Base-by-base conservation (phyloP, 2,329 filamentous ascomycete species). In the Aureobasidium sp. region DNA sequence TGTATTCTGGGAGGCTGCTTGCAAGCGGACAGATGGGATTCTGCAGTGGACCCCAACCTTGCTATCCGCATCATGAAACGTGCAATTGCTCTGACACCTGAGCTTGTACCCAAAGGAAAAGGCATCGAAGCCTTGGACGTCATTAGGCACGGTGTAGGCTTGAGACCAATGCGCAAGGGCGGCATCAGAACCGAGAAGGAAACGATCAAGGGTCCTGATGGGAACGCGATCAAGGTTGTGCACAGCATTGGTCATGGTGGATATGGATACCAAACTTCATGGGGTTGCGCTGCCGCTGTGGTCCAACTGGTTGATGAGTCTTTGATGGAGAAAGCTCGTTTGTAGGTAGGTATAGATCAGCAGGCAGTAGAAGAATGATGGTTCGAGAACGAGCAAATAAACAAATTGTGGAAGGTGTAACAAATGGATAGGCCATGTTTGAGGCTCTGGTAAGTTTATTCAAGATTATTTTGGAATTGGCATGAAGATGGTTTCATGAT, bases 1-100 rank as follows among this genome's bases (percentile, higher is more conserved):
- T 94, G 90, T 0, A 81, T 96, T 46, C 78, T 96, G 2, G 92
- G 91, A n/a, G 92, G 92, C 2, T 93, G 87, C 51, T 89, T 95
- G 69, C 87, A 91, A 72, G 84, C 87, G 68, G 82, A 86, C 32
- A 88, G 86, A 69, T 96, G 90, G 90, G 89, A 94, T 67, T 82
- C 85, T 41, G 82, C 87, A 66, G 86, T 88, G 0, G 91, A 96
- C 69, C 87, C 87, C 0, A 90, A 89, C 70, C 80, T 91, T n/a
- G 90, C 91, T 0, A 76, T 82, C 60, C 82, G 91, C 13, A 96
- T 96, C 72, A 94, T 96, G 89, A 86, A 87, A 75, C 83, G 91
- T n/a, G 81, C 82, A 26, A 79, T 90, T 6, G 82, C 84, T 36
- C 73, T 85, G 34, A 84, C 84, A 69, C 90, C 90, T 0, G 77